Evolutionary conservation across 129 eudicot genomes (phyloP), one percentile per base, ranked within the genome.

Genomic region (Flaveria bidentis): DNA sequence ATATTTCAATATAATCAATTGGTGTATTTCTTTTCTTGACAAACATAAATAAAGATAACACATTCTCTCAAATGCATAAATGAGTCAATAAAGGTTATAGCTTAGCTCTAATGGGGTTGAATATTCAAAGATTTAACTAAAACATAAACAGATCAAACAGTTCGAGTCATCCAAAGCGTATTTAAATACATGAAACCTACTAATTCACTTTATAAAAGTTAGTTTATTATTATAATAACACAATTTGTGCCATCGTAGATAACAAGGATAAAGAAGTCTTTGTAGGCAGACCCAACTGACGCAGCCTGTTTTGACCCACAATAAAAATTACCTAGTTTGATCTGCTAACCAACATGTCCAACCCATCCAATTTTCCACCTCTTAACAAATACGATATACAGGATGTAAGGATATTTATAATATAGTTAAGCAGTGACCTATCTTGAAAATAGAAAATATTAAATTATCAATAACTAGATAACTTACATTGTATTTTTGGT

Each of bases 401-500:
- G 2, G 39, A 60, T 6, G 67, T 25, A 60, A 60, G 67, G 67
- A 39, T 26, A 60, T 60, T 60, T 0, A 12, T 14, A 58, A 41
- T 25, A 20, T 11, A 23, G 14, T 62, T 60, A 46, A 14, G 56
- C 45, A 39, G n/a, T 14, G 36, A 77, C n/a, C 11, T 53, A 22
- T 44, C 61, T 55, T 42, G 15, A 64, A 51, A 55, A 22, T 22
- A 49, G 25, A 7, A 58, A 4, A 67, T 12, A 82, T 28, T 28
- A 28, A 28, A 28, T 3, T 28, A 28, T 22, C 71, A 36, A 72
- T 72, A 60, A 57, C 33, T 44, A 39, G 57, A 80, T 73, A 60
- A 74, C 86, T 82, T 82, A 94, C 98, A 91, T 94, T 94, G 76
- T 94, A 94, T 76, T 94, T 94, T 80, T 91, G 96, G 88, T 94